phyloP scores from a whole-genome alignment of 768 basidiomycete genomes.

The Mycena polygramma region DNA sequence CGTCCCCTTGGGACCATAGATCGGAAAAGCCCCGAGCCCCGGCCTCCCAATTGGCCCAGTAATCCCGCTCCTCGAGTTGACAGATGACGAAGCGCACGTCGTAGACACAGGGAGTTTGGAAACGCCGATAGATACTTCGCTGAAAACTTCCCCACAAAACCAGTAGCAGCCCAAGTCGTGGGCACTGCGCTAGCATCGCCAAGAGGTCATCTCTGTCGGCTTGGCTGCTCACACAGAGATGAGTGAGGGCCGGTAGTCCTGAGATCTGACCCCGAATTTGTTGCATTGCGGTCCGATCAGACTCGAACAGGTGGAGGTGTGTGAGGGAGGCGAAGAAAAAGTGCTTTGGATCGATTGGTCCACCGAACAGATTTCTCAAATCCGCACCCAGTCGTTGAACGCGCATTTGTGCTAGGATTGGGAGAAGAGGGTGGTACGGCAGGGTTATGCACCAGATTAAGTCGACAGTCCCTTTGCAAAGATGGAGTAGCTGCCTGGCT shows the following conservation, averaged over 20 bases:
- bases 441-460: neutral
- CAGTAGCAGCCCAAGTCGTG: neutral
- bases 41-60: neutral
- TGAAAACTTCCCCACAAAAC: neutral
- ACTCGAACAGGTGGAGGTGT: neutral
- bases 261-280: neutral
- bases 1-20: neutral
- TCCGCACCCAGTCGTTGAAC: neutral
- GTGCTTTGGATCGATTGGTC: neutral
- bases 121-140: neutral
- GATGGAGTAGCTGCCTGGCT: neutral
- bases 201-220: neutral
- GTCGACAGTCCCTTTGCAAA: neutral
- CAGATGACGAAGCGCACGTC: constrained; percentile 4
- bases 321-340: neutral
- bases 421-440: neutral
- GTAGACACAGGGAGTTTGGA: neutral
- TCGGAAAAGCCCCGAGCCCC: neutral
- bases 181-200: neutral
- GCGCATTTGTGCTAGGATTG: neutral
- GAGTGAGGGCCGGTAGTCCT: neutral
- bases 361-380: neutral
- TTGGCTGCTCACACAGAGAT: neutral
- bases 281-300: neutral
- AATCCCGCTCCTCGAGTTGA: neutral